Conservation (phyloP, 1,284 basidiomycete genomes). For the Ceratobasidium sp. region DNA sequence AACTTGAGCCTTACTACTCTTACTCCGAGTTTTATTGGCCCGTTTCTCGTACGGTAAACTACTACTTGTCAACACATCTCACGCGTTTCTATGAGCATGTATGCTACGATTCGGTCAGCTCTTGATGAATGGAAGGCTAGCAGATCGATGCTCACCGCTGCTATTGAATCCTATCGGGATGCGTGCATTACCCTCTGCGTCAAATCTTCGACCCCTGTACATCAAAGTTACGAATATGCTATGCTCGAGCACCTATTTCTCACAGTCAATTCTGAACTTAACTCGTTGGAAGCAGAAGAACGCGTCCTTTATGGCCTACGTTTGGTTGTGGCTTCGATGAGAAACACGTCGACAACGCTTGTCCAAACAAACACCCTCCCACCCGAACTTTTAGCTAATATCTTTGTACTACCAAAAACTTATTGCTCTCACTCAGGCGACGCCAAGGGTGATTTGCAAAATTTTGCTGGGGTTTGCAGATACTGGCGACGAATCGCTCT, state of each 20-base stretch:
- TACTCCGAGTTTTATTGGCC: too few species aligned
- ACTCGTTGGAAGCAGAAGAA: not conserved
- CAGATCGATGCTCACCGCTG: not conserved
- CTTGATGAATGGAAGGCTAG: not conserved
- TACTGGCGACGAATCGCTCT: conserved; percentile 1
- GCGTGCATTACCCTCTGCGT: not conserved
- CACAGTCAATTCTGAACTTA: not conserved
- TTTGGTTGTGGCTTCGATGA: not conserved
- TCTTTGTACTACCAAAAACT: not conserved
- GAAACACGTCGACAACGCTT: not conserved
- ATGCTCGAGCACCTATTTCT: not conserved
- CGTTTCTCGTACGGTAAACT: too few species aligned
- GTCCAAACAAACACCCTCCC: conserved; percentile 1
- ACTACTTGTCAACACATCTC: too few species aligned
- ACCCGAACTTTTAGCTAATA: conserved; percentile 3
- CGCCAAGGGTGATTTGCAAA: not conserved
- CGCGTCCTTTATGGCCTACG: not conserved
- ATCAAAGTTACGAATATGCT: not conserved
- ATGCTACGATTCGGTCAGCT: not conserved
- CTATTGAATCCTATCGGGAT: not conserved
- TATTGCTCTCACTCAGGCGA: not conserved
- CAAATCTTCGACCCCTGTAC: not conserved
- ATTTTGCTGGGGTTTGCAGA: not conserved
- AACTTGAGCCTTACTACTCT: too few species aligned
- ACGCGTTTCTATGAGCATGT: too few species aligned